Evolutionary conservation across 768 basidiomycete species (phyloP).

Genomic region (Pulveroboletus sp.): DNA sequence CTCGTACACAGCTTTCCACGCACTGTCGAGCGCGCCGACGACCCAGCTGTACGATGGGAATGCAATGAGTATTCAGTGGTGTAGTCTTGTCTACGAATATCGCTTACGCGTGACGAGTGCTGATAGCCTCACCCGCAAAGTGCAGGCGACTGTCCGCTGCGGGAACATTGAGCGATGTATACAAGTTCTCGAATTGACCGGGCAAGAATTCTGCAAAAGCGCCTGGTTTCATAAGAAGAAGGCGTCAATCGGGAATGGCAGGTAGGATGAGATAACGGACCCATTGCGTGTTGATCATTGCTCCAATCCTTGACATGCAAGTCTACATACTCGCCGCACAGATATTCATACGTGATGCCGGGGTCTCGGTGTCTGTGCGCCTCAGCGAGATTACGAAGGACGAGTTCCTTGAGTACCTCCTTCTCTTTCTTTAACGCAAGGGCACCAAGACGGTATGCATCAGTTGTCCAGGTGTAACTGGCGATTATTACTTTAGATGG

Average conservation of each 20-base stretch:
- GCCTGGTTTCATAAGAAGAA: slow-evolving; percentile 21
- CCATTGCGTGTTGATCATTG: slow-evolving; percentile 31
- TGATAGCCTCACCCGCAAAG: slow-evolving; percentile 16
- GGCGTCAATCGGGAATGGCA: neutral
- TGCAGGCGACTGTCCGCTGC: slow-evolving; percentile 21
- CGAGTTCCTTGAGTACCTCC: slow-evolving; percentile 25
- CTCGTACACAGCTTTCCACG: slow-evolving; percentile 33
- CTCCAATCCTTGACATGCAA: slow-evolving; percentile 35
- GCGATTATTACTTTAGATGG: slow-evolving; percentile 36
- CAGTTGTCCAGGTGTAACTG: slow-evolving; percentile 40
- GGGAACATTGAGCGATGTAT: slow-evolving; percentile 29
- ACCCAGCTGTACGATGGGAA: slow-evolving; percentile 29
- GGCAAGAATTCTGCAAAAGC: slow-evolving; percentile 42
- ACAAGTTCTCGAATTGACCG: slow-evolving; percentile 35
- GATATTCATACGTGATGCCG: slow-evolving; percentile 14
- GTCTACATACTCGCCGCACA: slow-evolving; percentile 21
- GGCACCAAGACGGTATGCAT: slow-evolving; percentile 37
- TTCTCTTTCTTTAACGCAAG: slow-evolving; percentile 20
- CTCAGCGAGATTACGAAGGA: slow-evolving; percentile 23
- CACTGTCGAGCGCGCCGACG: slow-evolving; percentile 36
- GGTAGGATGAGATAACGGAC: slow-evolving; percentile 16
- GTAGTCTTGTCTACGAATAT: neutral
- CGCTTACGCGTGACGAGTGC: slow-evolving; percentile 15
- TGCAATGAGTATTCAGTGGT: slow-evolving; percentile 7
- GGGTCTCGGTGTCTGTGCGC: slow-evolving; percentile 11